These are phyloP conservation scores for Ophiostoma sp. DNA, from an alignment of 2,329 filamentous ascomycete species.

Conservation along the genomic window DNA sequence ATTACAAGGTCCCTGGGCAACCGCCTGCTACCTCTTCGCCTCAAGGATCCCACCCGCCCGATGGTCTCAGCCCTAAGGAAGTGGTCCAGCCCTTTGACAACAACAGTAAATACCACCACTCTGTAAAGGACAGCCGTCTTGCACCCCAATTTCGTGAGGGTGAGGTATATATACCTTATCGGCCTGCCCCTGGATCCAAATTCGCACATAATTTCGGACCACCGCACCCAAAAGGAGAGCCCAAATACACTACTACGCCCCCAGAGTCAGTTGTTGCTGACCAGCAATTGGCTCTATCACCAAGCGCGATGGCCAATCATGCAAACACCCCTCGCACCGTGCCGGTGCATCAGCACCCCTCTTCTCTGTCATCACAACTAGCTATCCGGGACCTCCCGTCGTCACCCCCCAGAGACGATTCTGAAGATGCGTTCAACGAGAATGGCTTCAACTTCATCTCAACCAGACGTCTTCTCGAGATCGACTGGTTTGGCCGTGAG, in stretches of 20 bases:
- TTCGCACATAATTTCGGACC: not conserved
- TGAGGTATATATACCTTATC: constrained; percentile 23
- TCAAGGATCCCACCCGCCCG: constrained; percentile 21
- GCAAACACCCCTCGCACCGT: constrained; percentile 17
- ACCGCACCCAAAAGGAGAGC: not conserved
- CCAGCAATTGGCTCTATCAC: constrained; percentile 2
- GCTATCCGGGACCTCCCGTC: not conserved
- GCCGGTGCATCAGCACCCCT: not conserved
- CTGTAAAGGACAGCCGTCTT: constrained; percentile 32
- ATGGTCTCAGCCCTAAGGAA: constrained; percentile 34
- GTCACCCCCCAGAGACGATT: constrained; percentile 33
- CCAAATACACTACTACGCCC: not conserved
- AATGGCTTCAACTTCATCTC: constrained; percentile 45
- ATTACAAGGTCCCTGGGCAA: constrained; percentile 40
- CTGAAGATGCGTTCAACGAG: constrained; percentile 32
- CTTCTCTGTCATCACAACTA: constrained; percentile 12
- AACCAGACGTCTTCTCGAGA: constrained; percentile 48
- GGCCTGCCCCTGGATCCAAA: constrained; percentile 19
- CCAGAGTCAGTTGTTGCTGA: not conserved
- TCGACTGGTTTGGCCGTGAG: constrained; percentile 39
- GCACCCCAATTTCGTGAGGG: not conserved
- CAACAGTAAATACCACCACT: constrained; percentile 41
- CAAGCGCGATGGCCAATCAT: constrained; percentile 5
- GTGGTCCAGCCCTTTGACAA: constrained; percentile 34
- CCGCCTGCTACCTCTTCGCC: constrained; percentile 30